Conservation (phyloP, 2,329 filamentous ascomycete species). For the Berkeleyomyces rouxiae region DNA sequence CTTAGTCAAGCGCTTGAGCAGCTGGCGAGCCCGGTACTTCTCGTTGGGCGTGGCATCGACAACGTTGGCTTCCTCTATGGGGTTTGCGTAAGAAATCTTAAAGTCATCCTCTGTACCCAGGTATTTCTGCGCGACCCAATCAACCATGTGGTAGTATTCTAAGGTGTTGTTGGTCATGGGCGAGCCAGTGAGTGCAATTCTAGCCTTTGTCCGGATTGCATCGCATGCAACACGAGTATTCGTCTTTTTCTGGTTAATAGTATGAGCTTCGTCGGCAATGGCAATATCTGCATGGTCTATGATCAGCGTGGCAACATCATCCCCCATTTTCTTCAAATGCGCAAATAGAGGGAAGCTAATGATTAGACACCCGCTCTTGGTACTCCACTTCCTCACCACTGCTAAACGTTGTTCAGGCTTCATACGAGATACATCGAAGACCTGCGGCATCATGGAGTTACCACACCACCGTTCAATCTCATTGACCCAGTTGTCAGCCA, state of each 20-base stretch:
- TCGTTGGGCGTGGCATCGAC: slow-evolving; percentile 41
- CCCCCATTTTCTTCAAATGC: slow-evolving; percentile 17
- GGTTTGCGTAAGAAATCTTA: slow-evolving; percentile 47
- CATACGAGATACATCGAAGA: not conserved
- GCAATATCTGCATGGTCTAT: slow-evolving; percentile 51
- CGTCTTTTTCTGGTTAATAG: slow-evolving; percentile 47
- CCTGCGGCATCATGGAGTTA: slow-evolving; percentile 4
- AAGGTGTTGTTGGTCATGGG: slow-evolving; percentile 69
- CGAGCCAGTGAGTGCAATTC: slow-evolving; percentile 75
- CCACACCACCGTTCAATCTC: slow-evolving; percentile 43
- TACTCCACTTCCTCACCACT: slow-evolving; percentile 35
- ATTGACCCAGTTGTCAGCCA: slow-evolving; percentile 71
- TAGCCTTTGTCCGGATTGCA: slow-evolving; percentile 46
- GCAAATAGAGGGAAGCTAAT: slow-evolving; percentile 56
- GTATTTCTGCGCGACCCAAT: slow-evolving; percentile 71
- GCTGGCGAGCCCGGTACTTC: slow-evolving; percentile 43
- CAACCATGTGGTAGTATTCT: slow-evolving; percentile 76
- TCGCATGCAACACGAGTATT: slow-evolving; percentile 36
- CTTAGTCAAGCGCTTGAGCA: slow-evolving; percentile 52
- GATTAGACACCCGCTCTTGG: slow-evolving; percentile 54
- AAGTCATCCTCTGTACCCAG: slow-evolving; percentile 56
- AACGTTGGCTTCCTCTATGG: slow-evolving; percentile 58
- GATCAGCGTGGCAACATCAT: slow-evolving; percentile 31
- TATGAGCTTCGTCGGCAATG: slow-evolving; percentile 73
- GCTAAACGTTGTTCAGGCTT: not conserved